Percentiles rank a stretch among this genome's conserved stretches.
phyloP scores from a whole-genome alignment of 2,329 filamentous ascomycete genomes.

The Trichoderma sp. region DNA sequence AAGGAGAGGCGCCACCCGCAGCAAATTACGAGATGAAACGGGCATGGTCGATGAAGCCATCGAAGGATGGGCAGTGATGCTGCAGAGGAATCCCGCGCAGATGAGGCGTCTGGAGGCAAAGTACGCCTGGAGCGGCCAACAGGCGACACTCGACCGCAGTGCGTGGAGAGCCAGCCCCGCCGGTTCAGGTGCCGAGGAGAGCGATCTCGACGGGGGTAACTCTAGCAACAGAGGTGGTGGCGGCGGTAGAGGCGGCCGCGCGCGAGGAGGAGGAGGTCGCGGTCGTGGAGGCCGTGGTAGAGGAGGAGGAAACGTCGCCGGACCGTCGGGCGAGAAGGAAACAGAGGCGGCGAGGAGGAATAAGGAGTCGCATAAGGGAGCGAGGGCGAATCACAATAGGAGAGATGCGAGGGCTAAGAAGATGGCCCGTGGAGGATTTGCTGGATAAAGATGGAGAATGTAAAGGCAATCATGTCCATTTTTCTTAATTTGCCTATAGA shows the following conservation, averaged over 20 bases:
- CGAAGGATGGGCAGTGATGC: slow-evolving; percentile 92
- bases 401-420: slow-evolving; percentile 69
- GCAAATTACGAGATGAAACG: slow-evolving; percentile 70
- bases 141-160: slow-evolving; percentile 65
- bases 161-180: slow-evolving; percentile 61
- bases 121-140: slow-evolving; percentile 67
- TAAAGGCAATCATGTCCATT: too few species aligned
- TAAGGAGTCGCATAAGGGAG: slow-evolving; percentile 82
- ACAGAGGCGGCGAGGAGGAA: slow-evolving; percentile 70
- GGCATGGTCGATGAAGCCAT: slow-evolving; percentile 92
- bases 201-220: slow-evolving; percentile 49
- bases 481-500: neutral
- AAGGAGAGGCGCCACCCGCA: slow-evolving; percentile 63
- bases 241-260: slow-evolving; percentile 49
- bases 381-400: slow-evolving; percentile 83
- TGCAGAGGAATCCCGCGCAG: slow-evolving; percentile 69
- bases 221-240: slow-evolving; percentile 45
- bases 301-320: slow-evolving; percentile 60
- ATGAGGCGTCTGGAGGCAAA: slow-evolving; percentile 70
- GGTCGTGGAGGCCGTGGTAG: slow-evolving; percentile 50
- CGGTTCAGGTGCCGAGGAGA: slow-evolving; percentile 59
- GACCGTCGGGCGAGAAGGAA: slow-evolving; percentile 66
- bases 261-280: slow-evolving; percentile 42
- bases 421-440: slow-evolving; percentile 57
- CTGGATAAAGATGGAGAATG: slow-evolving; percentile 33